These are phyloP conservation scores for Fraxinus dipetala DNA, from an alignment of 305 asterid species.

Conservation along the genomic window DNA sequence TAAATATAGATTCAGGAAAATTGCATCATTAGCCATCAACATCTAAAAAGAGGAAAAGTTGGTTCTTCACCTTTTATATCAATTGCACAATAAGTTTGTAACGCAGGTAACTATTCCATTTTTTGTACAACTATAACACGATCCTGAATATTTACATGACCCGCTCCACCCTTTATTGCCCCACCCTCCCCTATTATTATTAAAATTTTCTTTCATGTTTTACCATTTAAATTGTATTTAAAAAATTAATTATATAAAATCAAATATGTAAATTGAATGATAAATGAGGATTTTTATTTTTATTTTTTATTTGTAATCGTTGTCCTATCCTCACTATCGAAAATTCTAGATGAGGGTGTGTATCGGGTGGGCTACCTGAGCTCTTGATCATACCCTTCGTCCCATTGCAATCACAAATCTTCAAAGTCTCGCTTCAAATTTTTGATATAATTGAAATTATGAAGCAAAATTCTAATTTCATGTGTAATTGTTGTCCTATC, in stretches of 20 bases:
- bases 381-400: neutral
- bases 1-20: neutral
- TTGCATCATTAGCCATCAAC: neutral
- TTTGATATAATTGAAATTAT: neutral
- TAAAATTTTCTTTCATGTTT: neutral
- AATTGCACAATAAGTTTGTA: neutral
- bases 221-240: neutral
- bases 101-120: too few species aligned
- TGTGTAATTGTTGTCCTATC: neutral
- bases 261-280: neutral
- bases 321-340: neutral
- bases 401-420: neutral
- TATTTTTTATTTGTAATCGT: too few species aligned
- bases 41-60: neutral
- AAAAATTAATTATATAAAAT: too few species aligned
- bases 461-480: neutral
- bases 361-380: too few species aligned
- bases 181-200: neutral
- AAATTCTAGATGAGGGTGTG: neutral
- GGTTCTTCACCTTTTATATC: neutral
- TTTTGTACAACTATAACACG: neutral
- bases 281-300: neutral
- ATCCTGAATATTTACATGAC: neutral
- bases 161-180: neutral
- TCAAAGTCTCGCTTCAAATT: neutral